Evolutionary conservation across 371 early-diverging fungal species (phyloP), one percentile per base, ranked within the genome.

Genomic region (Mucor irregularis): DNA sequence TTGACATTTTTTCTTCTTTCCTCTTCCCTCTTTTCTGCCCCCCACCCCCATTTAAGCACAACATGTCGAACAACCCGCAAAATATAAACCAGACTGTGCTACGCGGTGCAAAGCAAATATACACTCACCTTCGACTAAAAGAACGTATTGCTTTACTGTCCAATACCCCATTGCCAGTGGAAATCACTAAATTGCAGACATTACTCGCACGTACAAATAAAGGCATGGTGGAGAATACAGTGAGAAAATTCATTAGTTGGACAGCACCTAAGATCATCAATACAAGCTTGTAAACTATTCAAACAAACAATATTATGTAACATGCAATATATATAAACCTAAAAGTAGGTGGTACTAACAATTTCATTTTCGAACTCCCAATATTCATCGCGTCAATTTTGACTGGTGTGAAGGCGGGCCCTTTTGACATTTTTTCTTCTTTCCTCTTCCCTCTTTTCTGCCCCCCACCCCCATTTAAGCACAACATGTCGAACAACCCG

Each of bases 61-160:
- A 17, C 0, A 42, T 42, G 42, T 0, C 42, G 3, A 42, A 42
- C 42, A 8, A 22, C 9, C 6, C 7, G 8, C n/a, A n/a, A n/a
- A n/a, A n/a, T n/a, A n/a, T n/a, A n/a, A 14, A 29, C 16, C 26
- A 2, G 7, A 45, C 26, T 16, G 42, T 42, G 17, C 42, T 42
- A 0, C 62, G 69, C 14, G 57, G 65, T 34, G 63, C 61, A 9
- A 75, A 75, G 29, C 69, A 69, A 44, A 45, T 75, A 3, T 75
- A 75, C 39, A 56, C 62, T n/a, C 69, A 75, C 37, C 53, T 75
- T 6, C 57, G 58, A 10, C 24, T 71, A 7, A 56, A 58, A 45
- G 58, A 58, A n/a, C 57, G 66, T 13, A 64, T 69, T 21, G 29
- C 49, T 5, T 24, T 24, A 1, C 26, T 64, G 0, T 35, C 40